A percentile compares a stretch with the other conserved stretches of the same genome.
Evolutionary conservation across 1,284 basidiomycete genomes (phyloP).

Genomic region (Naganishia cerealis): DNA sequence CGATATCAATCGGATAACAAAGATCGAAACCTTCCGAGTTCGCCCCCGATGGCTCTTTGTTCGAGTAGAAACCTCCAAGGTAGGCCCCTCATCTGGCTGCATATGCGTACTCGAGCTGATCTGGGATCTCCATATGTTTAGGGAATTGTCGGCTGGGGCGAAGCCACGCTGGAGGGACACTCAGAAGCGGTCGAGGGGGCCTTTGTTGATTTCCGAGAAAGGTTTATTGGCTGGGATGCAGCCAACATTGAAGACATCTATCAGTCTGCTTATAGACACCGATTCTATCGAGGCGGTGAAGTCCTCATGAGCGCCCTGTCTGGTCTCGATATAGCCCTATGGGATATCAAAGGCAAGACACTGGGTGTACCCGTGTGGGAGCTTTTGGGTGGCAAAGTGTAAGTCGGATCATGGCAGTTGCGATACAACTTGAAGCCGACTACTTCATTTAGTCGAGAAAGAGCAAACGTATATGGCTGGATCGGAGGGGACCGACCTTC

Average conservation of each 20-base stretch:
- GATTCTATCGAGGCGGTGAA: slow-evolving; percentile 40
- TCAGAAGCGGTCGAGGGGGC: slow-evolving; percentile 76
- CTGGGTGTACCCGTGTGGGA: slow-evolving; percentile 73
- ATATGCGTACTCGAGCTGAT: background rate
- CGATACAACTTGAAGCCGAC: background rate
- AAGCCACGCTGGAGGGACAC: slow-evolving; percentile 56
- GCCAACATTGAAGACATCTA: slow-evolving; percentile 41
- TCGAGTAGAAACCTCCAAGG: slow-evolving; percentile 62
- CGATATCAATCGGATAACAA: slow-evolving; percentile 38
- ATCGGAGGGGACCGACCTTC: slow-evolving; percentile 70
- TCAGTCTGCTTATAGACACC: slow-evolving; percentile 36
- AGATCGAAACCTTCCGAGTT: slow-evolving; percentile 63
- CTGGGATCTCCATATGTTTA: slow-evolving; percentile 48
- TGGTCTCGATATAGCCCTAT: slow-evolving; percentile 59
- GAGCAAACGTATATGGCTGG: slow-evolving; percentile 54
- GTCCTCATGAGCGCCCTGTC: slow-evolving; percentile 41
- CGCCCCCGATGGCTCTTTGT: slow-evolving; percentile 76
- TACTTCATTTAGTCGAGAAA: slow-evolving; percentile 39
- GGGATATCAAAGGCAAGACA: slow-evolving; percentile 70
- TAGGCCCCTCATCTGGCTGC: background rate
- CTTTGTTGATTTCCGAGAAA: slow-evolving; percentile 62
- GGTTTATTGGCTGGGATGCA: slow-evolving; percentile 56
- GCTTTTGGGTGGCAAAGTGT: slow-evolving; percentile 70
- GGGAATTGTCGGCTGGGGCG: slow-evolving; percentile 67
- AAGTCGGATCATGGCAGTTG: background rate